Evolutionary conservation across 2,329 filamentous ascomycete genomes (phyloP).

Genomic region (Fusarium heterosporum): DNA sequence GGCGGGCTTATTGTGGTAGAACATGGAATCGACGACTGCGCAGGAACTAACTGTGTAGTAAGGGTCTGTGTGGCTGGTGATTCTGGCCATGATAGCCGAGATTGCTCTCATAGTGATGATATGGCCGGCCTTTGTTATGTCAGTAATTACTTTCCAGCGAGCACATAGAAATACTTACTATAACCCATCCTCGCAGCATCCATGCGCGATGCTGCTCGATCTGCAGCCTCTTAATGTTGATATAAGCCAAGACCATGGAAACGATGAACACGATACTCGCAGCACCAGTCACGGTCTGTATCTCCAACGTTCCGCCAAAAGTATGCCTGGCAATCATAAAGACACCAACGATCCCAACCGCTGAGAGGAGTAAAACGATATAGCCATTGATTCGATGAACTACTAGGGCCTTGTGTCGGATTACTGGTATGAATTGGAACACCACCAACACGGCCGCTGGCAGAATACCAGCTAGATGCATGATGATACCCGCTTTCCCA

Average conservation of each 20-base stretch:
- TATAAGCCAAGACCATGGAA: conserved; percentile 60
- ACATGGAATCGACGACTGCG: conserved; percentile 59
- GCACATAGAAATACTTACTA: conserved; percentile 46
- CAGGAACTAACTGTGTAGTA: conserved; percentile 56
- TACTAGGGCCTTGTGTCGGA: conserved; percentile 61
- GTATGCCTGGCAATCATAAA: conserved; percentile 64
- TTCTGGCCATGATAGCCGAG: conserved; percentile 55
- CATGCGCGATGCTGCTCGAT: conserved; percentile 73
- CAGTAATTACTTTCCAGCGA: not conserved
- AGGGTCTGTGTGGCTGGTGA: conserved; percentile 50
- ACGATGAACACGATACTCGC: conserved; percentile 59
- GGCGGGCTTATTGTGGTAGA: conserved; percentile 43
- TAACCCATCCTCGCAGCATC: conserved; percentile 70
- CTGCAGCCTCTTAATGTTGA: conserved; percentile 69
- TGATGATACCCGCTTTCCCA: conserved; percentile 54
- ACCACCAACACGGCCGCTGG: conserved; percentile 58
- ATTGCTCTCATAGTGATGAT: conserved; percentile 66
- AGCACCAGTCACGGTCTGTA: conserved; percentile 59
- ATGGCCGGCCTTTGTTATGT: conserved; percentile 51
- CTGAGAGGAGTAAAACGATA: conserved; percentile 60
- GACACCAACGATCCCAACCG: conserved; percentile 60
- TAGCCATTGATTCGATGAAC: conserved; percentile 73
- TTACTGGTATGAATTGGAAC: conserved; percentile 62
- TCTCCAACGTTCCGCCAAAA: conserved; percentile 66
- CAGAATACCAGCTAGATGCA: conserved; percentile 60